Percentiles rank a stretch among this genome's conserved stretches.
Evolutionary conservation across 2,329 filamentous ascomycete species (phyloP).

Genomic region (Ampelomyces quisqualis): DNA sequence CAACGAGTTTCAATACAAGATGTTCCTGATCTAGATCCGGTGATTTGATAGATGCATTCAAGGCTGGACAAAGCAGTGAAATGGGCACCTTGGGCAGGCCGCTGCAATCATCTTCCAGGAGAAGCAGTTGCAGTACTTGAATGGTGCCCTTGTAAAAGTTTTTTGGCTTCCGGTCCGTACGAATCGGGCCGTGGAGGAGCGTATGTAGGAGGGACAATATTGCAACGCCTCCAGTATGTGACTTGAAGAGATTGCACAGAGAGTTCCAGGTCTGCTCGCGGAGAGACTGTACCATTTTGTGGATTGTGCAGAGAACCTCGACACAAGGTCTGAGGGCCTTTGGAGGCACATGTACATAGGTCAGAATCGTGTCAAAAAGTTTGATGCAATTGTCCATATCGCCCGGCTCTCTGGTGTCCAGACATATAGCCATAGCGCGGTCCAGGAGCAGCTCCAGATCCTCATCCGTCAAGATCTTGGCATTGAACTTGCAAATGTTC

Average conservation of each 20-base stretch:
- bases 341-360: constrained; percentile 68
- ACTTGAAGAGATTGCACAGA: constrained; percentile 68
- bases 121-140: constrained; percentile 32
- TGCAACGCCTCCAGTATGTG: constrained; percentile 70
- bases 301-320: constrained; percentile 70
- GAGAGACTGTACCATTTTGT: constrained; percentile 63
- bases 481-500: constrained; percentile 74
- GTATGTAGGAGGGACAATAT: constrained; percentile 66
- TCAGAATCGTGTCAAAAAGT: constrained; percentile 70
- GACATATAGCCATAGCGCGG: constrained; percentile 65
- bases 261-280: constrained; percentile 69
- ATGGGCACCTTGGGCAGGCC: constrained; percentile 40
- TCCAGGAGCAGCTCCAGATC: constrained; percentile 64
- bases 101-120: constrained; percentile 36
- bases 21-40: constrained; percentile 34
- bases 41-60: constrained; percentile 35
- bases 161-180: constrained; percentile 21
- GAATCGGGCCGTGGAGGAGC: constrained; percentile 30
- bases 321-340: constrained; percentile 65
- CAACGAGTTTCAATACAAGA: constrained; percentile 56
- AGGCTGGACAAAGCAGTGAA: constrained; percentile 36
- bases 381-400: constrained; percentile 68
- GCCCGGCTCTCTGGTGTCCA: constrained; percentile 63
- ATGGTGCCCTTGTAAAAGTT: constrained; percentile 36
- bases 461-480: constrained; percentile 64